Base-by-base conservation (phyloP, 495 filamentous ascomycete genomes). In the Annulohypoxylon nitens region DNA sequence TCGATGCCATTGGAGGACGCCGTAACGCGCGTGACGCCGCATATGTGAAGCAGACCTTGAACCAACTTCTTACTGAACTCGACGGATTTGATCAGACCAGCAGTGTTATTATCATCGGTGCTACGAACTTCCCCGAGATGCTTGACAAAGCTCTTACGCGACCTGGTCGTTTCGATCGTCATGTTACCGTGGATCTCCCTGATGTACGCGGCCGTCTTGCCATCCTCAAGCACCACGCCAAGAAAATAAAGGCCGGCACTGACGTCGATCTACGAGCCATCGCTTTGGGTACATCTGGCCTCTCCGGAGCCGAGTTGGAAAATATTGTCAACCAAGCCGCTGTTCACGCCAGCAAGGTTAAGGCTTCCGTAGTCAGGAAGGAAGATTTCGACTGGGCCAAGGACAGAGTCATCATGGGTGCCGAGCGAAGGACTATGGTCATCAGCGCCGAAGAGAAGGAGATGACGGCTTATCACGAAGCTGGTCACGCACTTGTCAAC, bases 361-460 rank as follows among this genome's bases (percentile, higher is more conserved):
- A 93, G 81, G 86, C 90, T 14, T 81, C 81, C 48, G 88, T 88
- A 48, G 94, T 99, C 69, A 83, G 86, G 20, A 90, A 93, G 78
- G 78, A 86, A 18, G 93, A 98, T 77, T 92, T 99, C 61, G 96
- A 98, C 70, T 98, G 94, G 93, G 95, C 96, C 53, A 98, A 97
- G 80, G 96, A 99, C 84, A 97, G 95, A 82, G 93, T 99, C 64
- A 91, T 98, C 84, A 97, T 99, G 93, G 96, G 96, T 53, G 93
- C 95, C 34, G 96, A 98, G 84, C 88, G 91, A 78, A 90, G 88
- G 75, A 95, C 90, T 76, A 91, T 93, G 78, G 89, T 98, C 67
- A 97, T 98, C 67, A 92, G 91, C 51, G 87, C 93, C 61, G 92
- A 95, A 82, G 89, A 90, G 77, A 88, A 89, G 75, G 95, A 98